These are phyloP conservation scores for Sphagnum magellanicum DNA, from an alignment of 228 moss, liverwort and hornwort genomes.

Conservation along the genomic window DNA sequence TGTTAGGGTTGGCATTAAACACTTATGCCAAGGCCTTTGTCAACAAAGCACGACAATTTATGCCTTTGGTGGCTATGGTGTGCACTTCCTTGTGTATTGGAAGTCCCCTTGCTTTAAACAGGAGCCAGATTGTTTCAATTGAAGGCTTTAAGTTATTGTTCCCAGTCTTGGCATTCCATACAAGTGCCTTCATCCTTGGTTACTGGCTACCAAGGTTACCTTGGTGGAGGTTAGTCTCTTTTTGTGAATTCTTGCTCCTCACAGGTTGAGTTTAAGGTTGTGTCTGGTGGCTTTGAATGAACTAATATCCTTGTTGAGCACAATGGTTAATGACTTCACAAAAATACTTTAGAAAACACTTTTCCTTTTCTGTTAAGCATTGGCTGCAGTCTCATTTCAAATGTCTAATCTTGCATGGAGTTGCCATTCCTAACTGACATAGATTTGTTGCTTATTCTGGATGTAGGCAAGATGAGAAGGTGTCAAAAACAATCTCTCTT, in stretches of 20 bases:
- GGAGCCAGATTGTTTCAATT: slow-evolving; percentile 54
- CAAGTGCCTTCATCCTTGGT: slow-evolving; percentile 67
- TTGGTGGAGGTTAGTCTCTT: slow-evolving; percentile 49
- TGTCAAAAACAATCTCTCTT: slow-evolving; percentile 70
- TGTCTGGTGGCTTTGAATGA: too few species aligned
- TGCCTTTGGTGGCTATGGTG: slow-evolving; percentile 91
- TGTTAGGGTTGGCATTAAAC: slow-evolving; percentile 78
- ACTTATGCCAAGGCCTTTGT: slow-evolving; percentile 78
- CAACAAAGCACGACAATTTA: slow-evolving; percentile 62
- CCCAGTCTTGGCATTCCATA: slow-evolving; percentile 78
- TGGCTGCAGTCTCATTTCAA: too few species aligned
- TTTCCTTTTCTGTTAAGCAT: too few species aligned
- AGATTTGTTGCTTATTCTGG: too few species aligned
- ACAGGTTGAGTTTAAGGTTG: too few species aligned
- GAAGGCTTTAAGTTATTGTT: slow-evolving; percentile 75
- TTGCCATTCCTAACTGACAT: too few species aligned
- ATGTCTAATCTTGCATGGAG: too few species aligned
- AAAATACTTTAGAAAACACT: too few species aligned
- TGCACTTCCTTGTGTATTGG: slow-evolving; percentile 97
- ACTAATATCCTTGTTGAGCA: too few species aligned
- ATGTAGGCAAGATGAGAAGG: slow-evolving; percentile 66
- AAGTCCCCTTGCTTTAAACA: slow-evolving; percentile 87
- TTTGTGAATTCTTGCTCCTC: too few species aligned
- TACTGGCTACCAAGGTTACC: slow-evolving; percentile 75
- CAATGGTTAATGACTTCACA: too few species aligned